Conservation (phyloP, 2,329 filamentous ascomycete genomes). For the Fusarium drepaniforme region DNA sequence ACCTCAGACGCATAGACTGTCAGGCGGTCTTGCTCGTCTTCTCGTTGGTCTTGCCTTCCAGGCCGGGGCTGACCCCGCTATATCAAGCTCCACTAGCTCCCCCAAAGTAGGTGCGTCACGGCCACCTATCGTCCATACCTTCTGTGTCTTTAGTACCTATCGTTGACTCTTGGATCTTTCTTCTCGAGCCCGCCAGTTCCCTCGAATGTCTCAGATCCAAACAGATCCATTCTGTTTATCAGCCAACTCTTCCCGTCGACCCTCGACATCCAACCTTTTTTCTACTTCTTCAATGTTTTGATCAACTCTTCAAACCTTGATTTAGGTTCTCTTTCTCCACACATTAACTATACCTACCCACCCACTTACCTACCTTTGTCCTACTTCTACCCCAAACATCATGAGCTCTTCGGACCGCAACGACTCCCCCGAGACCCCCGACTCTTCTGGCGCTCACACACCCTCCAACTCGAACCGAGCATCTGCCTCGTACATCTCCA, state of each 20-base stretch:
- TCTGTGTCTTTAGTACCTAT: not conserved
- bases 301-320: not conserved
- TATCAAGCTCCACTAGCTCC: slow-evolving; percentile 33
- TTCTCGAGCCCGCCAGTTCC: not conserved
- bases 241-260: not conserved
- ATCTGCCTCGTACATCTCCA: slow-evolving; percentile 46
- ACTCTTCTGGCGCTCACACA: slow-evolving; percentile 42
- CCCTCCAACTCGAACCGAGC: slow-evolving; percentile 39
- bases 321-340: slow-evolving; percentile 10
- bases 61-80: slow-evolving; percentile 28
- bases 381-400: not conserved
- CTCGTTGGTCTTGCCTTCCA: not conserved
- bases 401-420: slow-evolving; percentile 40
- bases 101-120: slow-evolving; percentile 7
- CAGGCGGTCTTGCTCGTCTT: slow-evolving; percentile 18
- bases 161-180: not conserved
- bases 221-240: slow-evolving; percentile 4
- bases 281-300: slow-evolving; percentile 10
- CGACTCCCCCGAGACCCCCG: slow-evolving; percentile 38
- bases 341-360: not conserved
- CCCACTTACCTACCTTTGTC: not conserved
- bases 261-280: not conserved
- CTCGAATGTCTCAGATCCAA: slow-evolving; percentile 22
- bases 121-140: not conserved
- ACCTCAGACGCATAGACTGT: not conserved